Percentiles rank a stretch among this genome's conserved stretches.
phyloP scores from a whole-genome alignment of 1,139 yeast species.

The Kodamaea suecica region DNA sequence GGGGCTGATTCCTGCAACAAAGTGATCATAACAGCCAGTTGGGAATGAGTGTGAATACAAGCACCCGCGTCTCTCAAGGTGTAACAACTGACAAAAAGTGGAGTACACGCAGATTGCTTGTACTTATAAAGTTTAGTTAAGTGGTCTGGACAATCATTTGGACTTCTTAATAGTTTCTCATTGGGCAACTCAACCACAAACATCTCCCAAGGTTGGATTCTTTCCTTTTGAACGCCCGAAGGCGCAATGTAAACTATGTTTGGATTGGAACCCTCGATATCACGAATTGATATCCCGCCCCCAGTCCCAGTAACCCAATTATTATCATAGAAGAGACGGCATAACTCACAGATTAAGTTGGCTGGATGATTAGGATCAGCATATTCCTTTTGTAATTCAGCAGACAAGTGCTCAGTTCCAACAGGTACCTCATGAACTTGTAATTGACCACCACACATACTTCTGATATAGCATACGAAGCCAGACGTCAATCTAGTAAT shows the following conservation, averaged over 20 bases:
- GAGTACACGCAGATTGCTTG: constrained; percentile 93
- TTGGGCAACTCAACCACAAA: constrained; percentile 65
- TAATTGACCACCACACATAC: background rate
- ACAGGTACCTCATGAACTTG: background rate
- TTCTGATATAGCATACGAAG: too few species aligned
- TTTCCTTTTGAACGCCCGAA: constrained; percentile 92
- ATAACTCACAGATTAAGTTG: constrained; percentile 76
- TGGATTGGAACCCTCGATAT: constrained; percentile 43
- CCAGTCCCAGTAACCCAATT: constrained; percentile 97
- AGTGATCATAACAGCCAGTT: constrained; percentile 79
- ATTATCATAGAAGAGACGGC: constrained; percentile 70
- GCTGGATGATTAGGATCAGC: constrained; percentile 74
- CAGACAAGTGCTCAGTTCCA: constrained; percentile 1
- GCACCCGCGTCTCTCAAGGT: constrained; percentile 78
- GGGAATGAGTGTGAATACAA: constrained; percentile 93
- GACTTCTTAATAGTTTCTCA: constrained; percentile 57
- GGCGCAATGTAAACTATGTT: constrained; percentile 77
- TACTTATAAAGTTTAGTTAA: constrained; percentile 45
- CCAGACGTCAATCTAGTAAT: too few species aligned
- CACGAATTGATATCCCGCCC: constrained; percentile 85
- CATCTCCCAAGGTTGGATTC: constrained; percentile 78
- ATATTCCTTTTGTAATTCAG: constrained; percentile 1
- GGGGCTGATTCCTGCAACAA: constrained; percentile 45
- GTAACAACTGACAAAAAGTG: constrained; percentile 78
- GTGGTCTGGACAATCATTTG: constrained; percentile 44